These are phyloP conservation scores for Penstemon newberryi DNA, from an alignment of 257 asterid species.

Conservation along the genomic window DNA sequence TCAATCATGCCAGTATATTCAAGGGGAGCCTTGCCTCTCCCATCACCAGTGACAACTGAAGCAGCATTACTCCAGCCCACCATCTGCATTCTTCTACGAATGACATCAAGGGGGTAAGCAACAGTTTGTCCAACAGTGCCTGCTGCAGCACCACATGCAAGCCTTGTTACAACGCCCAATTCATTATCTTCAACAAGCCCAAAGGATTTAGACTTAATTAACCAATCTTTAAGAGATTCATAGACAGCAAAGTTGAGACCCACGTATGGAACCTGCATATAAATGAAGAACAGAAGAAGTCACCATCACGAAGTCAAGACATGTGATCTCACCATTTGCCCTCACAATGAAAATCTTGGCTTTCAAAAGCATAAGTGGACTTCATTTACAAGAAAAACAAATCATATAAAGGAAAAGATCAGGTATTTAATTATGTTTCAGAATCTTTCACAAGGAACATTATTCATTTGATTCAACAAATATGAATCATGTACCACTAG, in stretches of 20 bases:
- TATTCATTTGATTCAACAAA: not conserved
- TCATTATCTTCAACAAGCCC: constrained; percentile 79
- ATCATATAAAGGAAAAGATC: constrained; percentile 10
- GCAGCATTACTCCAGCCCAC: constrained; percentile 94
- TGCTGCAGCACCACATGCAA: constrained; percentile 93
- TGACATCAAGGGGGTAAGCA: constrained; percentile 96
- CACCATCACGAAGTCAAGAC: constrained; percentile 16
- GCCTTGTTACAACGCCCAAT: constrained; percentile 80
- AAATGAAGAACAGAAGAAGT: constrained; percentile 20
- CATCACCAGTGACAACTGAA: constrained; percentile 79
- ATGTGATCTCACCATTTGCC: not conserved
- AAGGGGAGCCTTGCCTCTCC: constrained; percentile 62
- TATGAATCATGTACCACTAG: not conserved
- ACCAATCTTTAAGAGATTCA: constrained; percentile 90
- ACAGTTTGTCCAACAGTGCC: constrained; percentile 98
- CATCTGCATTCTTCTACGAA: constrained; percentile 99
- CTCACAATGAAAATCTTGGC: constrained; percentile 1
- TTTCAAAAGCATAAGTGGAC: constrained; percentile 9
- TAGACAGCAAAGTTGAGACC: constrained; percentile 98
- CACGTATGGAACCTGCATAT: constrained; percentile 85
- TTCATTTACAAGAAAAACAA: not conserved
- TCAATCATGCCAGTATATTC: constrained; percentile 92
- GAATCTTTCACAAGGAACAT: constrained; percentile 8
- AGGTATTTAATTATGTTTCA: not conserved
- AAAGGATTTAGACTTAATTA: constrained; percentile 62